Evolutionary conservation across 2,329 filamentous ascomycete genomes (phyloP), one percentile per base, ranked within the genome.

Genomic region (Tolypocladium ovalisporum): DNA sequence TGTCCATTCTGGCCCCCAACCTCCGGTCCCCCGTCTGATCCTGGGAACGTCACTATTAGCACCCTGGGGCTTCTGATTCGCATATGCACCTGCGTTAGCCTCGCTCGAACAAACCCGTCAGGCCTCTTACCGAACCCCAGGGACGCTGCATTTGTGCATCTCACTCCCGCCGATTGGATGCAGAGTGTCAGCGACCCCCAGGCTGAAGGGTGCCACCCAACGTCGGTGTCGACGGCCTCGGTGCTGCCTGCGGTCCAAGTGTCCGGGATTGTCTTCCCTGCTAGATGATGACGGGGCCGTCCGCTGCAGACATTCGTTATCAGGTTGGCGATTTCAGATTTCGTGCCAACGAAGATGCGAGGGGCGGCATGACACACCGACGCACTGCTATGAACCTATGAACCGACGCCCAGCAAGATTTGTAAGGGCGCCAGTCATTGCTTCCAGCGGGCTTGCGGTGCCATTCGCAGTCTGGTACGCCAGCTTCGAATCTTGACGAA

Each of bases 81-180:
- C 52, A 54, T n/a, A n/a, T 54, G n/a, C 52, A 54, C 52, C 35
- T 54, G 52, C 52, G 52, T 39, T 54, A 54, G 52, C 35, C 35
- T 37, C 36, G 52, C 52, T 40, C 27, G 44, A n/a, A 19, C 44
- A n/a, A 29, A 24, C 19, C 15, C 1, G 27, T n/a, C 27, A 32
- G 27, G 44, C 44, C 27, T 37, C 52, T 29, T 54, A 39, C 52
- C 52, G 39, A 29, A 37, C 24, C 52, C 35, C 52, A 19, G 52
- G 35, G 22, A 32, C 27, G 15, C 27, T 49, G 44, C 44, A 49
- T 49, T 12, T 49, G 44, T 49, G 44, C 44, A 49, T 49, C 44
- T 49, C 44, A 32, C 44, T 49, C 17, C 27, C 27, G 44, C 44
- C 27, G 44, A 49, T 49, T 32, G 44, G 17, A 49, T 49, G 44